These are phyloP conservation scores for Yarrowia yakushimensis DNA, from an alignment of 805 yeast species.

Conservation along the genomic window DNA sequence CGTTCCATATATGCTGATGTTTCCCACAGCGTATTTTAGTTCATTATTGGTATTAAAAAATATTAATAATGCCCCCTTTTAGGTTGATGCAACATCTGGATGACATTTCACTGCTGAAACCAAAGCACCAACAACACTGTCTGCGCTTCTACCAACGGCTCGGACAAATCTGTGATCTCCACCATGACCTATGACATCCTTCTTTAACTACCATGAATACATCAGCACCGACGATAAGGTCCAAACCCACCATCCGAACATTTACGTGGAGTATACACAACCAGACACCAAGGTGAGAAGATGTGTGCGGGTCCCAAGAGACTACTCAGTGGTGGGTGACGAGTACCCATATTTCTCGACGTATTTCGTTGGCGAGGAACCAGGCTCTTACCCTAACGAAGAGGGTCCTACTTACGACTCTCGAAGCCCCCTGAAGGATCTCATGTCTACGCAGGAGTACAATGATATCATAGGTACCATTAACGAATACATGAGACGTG, in stretches of 20 bases:
- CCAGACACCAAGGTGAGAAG: neutral
- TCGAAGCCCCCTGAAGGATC: slow-evolving; percentile 9
- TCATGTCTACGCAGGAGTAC: neutral
- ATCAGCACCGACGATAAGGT: neutral
- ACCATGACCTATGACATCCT: slow-evolving; percentile 21
- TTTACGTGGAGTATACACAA: neutral
- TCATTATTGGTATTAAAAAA: neutral
- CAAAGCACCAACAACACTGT: neutral
- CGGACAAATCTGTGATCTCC: neutral
- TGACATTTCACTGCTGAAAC: neutral
- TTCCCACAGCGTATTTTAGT: neutral
- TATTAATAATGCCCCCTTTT: neutral
- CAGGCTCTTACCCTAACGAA: slow-evolving; percentile 13
- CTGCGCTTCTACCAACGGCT: neutral
- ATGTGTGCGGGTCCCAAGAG: slow-evolving; percentile 10
- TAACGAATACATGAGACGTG: slow-evolving; percentile 10
- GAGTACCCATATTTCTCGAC: slow-evolving; percentile 15
- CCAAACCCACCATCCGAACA: slow-evolving; percentile 8
- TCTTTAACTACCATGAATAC: slow-evolving; percentile 24
- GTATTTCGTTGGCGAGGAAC: slow-evolving; percentile 15
- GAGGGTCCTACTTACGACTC: slow-evolving; percentile 3
- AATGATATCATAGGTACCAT: neutral
- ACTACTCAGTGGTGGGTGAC: slow-evolving; percentile 14
- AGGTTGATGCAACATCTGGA: neutral
- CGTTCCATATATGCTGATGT: too few species aligned